Evolutionary conservation across 1,139 yeast species (phyloP), one percentile per base, ranked within the genome.

Genomic region (Geotrichum armillariae): DNA sequence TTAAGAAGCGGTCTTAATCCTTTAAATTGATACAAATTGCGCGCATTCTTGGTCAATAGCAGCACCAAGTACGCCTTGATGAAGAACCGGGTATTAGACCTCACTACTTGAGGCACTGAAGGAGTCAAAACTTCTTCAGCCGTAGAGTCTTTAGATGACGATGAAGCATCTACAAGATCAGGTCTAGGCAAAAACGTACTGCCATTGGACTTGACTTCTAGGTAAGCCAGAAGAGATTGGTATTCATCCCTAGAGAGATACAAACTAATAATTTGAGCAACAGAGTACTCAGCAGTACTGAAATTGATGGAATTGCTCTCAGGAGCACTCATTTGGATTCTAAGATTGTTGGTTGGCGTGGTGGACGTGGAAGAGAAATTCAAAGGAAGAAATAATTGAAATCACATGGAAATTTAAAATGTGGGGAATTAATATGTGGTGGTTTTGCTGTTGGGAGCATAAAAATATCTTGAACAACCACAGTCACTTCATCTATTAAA

Each of bases 21-120:
- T 21, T 47, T 25, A 48, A 50, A 34, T 23, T 35, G 33, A 25
- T 53, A 53, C 34, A 54, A 42, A 11, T 50, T 47, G 11, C 50
- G 41, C 40, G 18, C 58, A 46, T 32, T 57, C 54, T 47, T 63
- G 60, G 29, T 57, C 48, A 27, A 57, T 52, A 14, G 51, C 18
- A 64, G 58, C 11, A 61, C 53, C 11, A 59, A 56, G 53, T 64
- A 67, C 8, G 60, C 53, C 41, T 59, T 58, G 36, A 56, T 52
- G 51, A 62, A 64, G 34, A 67, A 58, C 37, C 71, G 58, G 25
- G 61, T 47, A 41, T 66, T 66, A 14, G 60, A 56, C 33, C 69
- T 61, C 14, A 61, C 47, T 27, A 58, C 37, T 14, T 32, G 17
- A 7, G 45, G 17, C 2, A 33, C 27, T 41, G 56, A n/a, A 21